phyloP scores from a whole-genome alignment of 1,284 basidiomycete species.

The Papiliotrema fonsecae region DNA sequence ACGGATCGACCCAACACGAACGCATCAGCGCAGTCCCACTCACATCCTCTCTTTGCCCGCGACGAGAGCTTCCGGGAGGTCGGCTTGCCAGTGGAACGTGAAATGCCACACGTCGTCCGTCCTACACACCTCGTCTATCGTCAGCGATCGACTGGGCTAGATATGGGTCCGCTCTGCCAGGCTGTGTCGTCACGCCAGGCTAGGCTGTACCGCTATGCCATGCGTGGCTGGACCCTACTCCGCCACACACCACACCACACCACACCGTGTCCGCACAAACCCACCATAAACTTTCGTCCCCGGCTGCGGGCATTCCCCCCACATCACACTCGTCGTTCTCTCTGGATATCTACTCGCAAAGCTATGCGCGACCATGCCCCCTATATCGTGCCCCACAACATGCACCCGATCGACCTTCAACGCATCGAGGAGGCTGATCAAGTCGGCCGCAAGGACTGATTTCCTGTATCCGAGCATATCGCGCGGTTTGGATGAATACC shows the following conservation, averaged over 20 bases:
- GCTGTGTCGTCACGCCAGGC: too few relatives aligned
- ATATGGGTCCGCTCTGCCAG: too few relatives aligned
- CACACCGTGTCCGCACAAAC: conserved; percentile 7
- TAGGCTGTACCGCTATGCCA: too few relatives aligned
- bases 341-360: conserved; percentile 21
- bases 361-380: conserved; percentile 22
- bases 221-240: too few relatives aligned
- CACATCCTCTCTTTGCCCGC: conserved; percentile 18
- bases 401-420: conserved; percentile 10
- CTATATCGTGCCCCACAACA: conserved; percentile 23
- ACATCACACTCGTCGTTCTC: conserved; percentile 13
- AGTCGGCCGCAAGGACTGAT: conserved; percentile 22
- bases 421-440: conserved; percentile 14
- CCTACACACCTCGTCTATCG: background rate
- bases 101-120: conserved; percentile 20
- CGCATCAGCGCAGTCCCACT: background rate
- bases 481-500: conserved; percentile 16
- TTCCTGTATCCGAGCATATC: conserved; percentile 20
- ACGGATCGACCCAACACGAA: background rate
- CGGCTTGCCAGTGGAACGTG: conserved; percentile 24
- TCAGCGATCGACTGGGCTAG: too few relatives aligned
- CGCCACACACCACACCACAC: too few relatives aligned
- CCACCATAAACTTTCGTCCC: conserved; percentile 20
- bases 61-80: conserved; percentile 23
- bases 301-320: conserved; percentile 12